phyloP scores from a whole-genome alignment of 2,329 filamentous ascomycete genomes.

The Ascomycota sp. region DNA sequence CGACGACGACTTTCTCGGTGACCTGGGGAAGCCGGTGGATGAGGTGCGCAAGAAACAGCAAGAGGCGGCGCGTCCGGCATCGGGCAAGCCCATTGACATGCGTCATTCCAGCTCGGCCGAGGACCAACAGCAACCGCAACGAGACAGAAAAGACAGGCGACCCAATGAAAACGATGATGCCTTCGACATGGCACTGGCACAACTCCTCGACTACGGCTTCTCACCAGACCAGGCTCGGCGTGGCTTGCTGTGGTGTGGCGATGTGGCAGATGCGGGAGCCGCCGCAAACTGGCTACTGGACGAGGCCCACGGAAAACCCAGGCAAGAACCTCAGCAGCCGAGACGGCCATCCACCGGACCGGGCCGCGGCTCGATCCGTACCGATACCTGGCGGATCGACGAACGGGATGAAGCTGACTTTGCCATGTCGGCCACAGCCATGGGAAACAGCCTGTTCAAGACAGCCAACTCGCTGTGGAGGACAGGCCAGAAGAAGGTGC shows the following conservation, averaged over 20 bases:
- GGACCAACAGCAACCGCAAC: conserved; percentile 12
- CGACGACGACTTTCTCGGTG: conserved; percentile 45
- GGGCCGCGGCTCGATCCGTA: not conserved
- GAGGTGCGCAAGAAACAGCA: conserved; percentile 32
- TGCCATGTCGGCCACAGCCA: conserved; percentile 58
- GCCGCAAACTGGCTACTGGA: conserved; percentile 81
- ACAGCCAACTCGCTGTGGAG: conserved; percentile 94
- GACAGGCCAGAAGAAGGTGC: conserved; percentile 75
- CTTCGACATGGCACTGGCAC: conserved; percentile 63
- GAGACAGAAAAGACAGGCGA: conserved; percentile 7
- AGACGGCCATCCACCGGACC: conserved; percentile 16
- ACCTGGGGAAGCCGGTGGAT: conserved; percentile 43
- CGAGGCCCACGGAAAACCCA: conserved; percentile 70
- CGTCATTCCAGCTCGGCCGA: conserved; percentile 25
- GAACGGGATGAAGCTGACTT: conserved; percentile 53
- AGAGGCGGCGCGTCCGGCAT: conserved; percentile 20
- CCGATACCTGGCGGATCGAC: no score
- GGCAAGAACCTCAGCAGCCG: conserved; percentile 50
- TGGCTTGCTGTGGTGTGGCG: conserved; percentile 56
- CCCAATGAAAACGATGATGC: conserved; percentile 17
- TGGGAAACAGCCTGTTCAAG: conserved; percentile 74
- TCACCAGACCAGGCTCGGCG: conserved; percentile 62
- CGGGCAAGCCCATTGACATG: conserved; percentile 34
- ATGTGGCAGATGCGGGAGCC: conserved; percentile 61
- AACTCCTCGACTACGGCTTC: conserved; percentile 91